Conservation (phyloP, 352 stramenopile genomes). For the Phytophthora crassamura region DNA sequence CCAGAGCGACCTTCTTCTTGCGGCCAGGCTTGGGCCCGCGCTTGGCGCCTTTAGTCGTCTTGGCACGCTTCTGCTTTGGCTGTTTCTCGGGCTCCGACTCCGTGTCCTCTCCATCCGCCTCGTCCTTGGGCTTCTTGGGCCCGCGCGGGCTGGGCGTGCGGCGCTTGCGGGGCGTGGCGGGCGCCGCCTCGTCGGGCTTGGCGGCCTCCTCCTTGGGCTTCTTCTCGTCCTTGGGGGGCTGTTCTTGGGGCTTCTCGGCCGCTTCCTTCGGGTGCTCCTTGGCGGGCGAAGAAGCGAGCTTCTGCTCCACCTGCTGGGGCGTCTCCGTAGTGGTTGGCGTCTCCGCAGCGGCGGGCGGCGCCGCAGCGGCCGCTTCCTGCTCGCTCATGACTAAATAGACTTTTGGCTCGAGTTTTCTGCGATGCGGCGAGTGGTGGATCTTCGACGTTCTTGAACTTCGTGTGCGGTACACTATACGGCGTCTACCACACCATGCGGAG, state of each 20-base stretch:
- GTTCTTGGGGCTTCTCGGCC: slow-evolving; percentile 3
- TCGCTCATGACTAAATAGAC: slow-evolving; percentile 36
- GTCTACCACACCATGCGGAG: background rate
- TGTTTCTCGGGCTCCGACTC: slow-evolving; percentile 64
- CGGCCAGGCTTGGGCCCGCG: slow-evolving; percentile 39
- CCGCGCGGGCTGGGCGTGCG: slow-evolving; percentile 19
- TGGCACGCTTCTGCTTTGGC: slow-evolving; percentile 48
- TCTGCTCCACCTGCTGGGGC: background rate
- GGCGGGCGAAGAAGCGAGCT: too few relatives aligned
- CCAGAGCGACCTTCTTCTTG: slow-evolving; percentile 44
- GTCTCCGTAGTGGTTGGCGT: too few relatives aligned
- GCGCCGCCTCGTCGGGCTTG: slow-evolving; percentile 14
- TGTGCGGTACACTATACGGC: slow-evolving; percentile 2
- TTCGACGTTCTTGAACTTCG: slow-evolving; percentile 24
- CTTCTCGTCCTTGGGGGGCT: slow-evolving; percentile 4
- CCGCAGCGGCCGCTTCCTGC: slow-evolving; percentile 6
- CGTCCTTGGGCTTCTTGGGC: slow-evolving; percentile 15
- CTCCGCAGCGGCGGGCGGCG: slow-evolving; percentile 13
- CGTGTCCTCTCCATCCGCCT: slow-evolving; percentile 10
- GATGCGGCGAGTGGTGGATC: slow-evolving; percentile 31
- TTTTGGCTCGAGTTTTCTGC: slow-evolving; percentile 38
- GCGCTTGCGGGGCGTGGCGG: slow-evolving; percentile 19
- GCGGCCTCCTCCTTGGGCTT: slow-evolving; percentile 12
- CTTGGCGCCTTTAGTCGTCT: slow-evolving; percentile 37
- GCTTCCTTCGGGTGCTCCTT: background rate